Evolutionary conservation across 768 basidiomycete genomes (phyloP).

Genomic region (Coprinopsis marcescibilis): DNA sequence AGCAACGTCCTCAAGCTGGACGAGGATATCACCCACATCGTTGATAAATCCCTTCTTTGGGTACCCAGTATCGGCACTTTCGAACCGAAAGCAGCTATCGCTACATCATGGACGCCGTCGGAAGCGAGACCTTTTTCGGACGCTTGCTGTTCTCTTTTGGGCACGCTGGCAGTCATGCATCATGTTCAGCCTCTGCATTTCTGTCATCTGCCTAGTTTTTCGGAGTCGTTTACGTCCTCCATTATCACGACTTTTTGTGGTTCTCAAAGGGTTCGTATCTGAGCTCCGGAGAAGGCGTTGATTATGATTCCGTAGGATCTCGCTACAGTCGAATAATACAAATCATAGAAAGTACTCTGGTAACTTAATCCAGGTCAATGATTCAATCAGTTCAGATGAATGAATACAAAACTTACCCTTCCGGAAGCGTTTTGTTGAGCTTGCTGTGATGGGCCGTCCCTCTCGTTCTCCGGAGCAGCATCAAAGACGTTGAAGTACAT

Average conservation of each 20-base stretch:
- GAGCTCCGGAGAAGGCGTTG: background rate
- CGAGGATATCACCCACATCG: constrained; percentile 50
- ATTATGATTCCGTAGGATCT: background rate
- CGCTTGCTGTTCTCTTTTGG: constrained; percentile 63
- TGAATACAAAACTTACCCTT: constrained; percentile 44
- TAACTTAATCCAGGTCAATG: constrained; percentile 37
- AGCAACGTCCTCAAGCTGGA: constrained; percentile 17
- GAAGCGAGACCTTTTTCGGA: constrained; percentile 61
- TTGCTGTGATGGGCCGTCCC: constrained; percentile 83
- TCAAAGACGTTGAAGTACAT: constrained; percentile 98
- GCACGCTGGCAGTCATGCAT: constrained; percentile 50
- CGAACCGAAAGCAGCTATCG: constrained; percentile 28
- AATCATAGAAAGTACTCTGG: constrained; percentile 72
- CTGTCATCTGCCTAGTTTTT: constrained; percentile 18
- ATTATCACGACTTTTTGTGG: background rate
- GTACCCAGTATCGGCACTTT: constrained; percentile 44
- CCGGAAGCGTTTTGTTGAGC: constrained; percentile 62
- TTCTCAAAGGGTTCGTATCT: background rate
- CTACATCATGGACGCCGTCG: constrained; percentile 60
- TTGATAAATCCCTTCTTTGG: constrained; percentile 70
- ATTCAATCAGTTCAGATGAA: constrained; percentile 10
- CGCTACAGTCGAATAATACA: background rate
- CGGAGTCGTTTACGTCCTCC: background rate
- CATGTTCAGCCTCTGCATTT: constrained; percentile 26
- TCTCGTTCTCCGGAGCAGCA: constrained; percentile 96